phyloP scores from a whole-genome alignment of 768 basidiomycete species.

The Phanerochaete sordida region DNA sequence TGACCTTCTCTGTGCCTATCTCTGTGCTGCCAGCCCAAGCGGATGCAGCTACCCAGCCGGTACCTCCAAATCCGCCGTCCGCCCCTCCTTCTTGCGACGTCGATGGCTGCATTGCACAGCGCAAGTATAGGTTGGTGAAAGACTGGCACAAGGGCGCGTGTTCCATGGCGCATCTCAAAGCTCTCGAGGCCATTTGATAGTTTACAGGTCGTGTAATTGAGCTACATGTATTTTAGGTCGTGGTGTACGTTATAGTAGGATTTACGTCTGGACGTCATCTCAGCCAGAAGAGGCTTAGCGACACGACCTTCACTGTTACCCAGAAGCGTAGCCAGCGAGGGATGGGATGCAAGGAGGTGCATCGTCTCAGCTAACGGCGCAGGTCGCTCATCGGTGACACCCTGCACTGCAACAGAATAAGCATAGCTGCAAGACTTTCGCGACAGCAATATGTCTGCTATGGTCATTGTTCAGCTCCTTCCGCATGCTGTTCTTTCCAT shows the following conservation, averaged over 20 bases:
- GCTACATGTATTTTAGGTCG: background rate
- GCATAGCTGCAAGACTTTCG: too few relatives aligned
- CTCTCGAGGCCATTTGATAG: constrained; percentile 37
- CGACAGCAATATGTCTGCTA: background rate
- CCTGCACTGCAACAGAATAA: too few relatives aligned
- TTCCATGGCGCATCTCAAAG: constrained; percentile 61
- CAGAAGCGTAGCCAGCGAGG: too few relatives aligned
- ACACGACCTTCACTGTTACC: too few relatives aligned
- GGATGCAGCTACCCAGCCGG: background rate
- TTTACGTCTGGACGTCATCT: background rate
- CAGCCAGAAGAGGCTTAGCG: too few relatives aligned
- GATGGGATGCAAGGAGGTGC: too few relatives aligned
- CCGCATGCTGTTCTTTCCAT: constrained; percentile 49
- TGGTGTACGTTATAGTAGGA: background rate
- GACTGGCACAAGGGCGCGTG: constrained; percentile 65
- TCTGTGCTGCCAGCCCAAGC: constrained; percentile 20
- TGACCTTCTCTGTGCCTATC: constrained; percentile 55
- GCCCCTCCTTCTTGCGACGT: constrained; percentile 43
- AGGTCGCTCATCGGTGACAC: too few relatives aligned
- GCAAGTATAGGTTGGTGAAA: constrained; percentile 65
- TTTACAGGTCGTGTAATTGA: background rate
- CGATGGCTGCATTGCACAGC: constrained; percentile 46
- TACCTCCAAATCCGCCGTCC: background rate
- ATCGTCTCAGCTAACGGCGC: too few relatives aligned
- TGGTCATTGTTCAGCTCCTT: constrained; percentile 12